Conservation (phyloP, 1,284 basidiomycete genomes). For the Puccinia coronata region DNA sequence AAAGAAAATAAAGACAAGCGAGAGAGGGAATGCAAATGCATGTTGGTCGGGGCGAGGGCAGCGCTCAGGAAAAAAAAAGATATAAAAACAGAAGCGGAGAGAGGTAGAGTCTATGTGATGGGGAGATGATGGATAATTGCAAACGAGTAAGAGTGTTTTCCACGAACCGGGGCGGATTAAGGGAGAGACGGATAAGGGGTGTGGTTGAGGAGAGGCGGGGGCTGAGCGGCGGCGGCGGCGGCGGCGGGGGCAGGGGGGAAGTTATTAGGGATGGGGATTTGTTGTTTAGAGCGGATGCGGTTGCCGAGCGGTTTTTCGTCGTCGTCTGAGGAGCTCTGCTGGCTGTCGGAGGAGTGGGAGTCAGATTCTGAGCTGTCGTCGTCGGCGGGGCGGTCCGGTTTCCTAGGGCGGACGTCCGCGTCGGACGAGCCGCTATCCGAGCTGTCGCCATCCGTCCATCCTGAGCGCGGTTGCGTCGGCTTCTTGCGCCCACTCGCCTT, state of each 20-base stretch:
- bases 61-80: not conserved
- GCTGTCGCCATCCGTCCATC: not conserved
- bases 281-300: constrained; percentile 1
- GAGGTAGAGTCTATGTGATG: not conserved
- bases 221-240: no score
- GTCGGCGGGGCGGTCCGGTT: not conserved
- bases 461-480: not conserved
- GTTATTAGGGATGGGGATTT: not conserved
- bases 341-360: not conserved
- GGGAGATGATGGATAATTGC: no score
- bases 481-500: not conserved
- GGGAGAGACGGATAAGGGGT: not conserved
- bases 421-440: constrained; percentile 7
- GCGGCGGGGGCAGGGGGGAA: not conserved
- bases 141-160: not conserved
- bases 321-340: constrained; percentile 11
- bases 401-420: not conserved
- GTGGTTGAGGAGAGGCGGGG: no score
- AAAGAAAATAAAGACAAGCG: not conserved
- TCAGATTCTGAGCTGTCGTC: not conserved
- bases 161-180: not conserved
- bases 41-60: not conserved
- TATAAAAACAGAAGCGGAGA: not conserved
- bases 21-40: not conserved
- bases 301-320: constrained; percentile 38